Evolutionary conservation across 169 alveolate species (phyloP).

Genomic region (Eimeria sp.): DNA sequence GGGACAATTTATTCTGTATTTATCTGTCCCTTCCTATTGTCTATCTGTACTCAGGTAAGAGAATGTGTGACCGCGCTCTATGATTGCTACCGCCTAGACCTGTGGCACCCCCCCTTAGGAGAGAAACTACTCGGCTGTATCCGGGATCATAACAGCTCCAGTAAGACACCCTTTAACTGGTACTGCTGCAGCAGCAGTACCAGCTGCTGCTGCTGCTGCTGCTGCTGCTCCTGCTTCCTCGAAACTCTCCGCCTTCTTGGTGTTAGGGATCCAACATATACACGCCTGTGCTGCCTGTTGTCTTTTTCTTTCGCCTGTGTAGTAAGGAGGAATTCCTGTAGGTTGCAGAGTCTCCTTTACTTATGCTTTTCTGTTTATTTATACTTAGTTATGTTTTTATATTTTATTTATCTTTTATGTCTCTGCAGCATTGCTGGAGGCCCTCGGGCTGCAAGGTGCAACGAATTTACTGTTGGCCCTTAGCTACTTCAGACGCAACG

Average conservation of each 20-base stretch:
- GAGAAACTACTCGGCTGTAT: constrained; percentile 20
- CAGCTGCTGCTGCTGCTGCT: not conserved
- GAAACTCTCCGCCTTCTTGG: not conserved
- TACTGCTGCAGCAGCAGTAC: not conserved
- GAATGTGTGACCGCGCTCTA: constrained; percentile 19
- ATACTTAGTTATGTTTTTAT: not conserved
- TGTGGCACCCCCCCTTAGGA: constrained; percentile 29
- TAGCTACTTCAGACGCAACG: constrained; percentile 43
- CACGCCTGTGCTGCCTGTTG: not conserved
- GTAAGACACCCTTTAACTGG: not conserved
- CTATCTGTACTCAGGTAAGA: not conserved
- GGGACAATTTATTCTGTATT: not conserved
- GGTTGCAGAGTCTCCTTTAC: not conserved
- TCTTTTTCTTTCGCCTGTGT: not conserved
- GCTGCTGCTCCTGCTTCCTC: not conserved
- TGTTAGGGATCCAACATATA: not conserved
- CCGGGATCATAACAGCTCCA: not conserved
- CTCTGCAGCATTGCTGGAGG: constrained; percentile 49
- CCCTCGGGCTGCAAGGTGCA: constrained; percentile 48
- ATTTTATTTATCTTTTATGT: not conserved
- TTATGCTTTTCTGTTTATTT: not conserved
- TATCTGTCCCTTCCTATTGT: not conserved
- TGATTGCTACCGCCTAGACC: constrained; percentile 63
- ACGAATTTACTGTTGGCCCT: constrained; percentile 44
- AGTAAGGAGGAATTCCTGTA: not conserved